These are phyloP conservation scores for Paecilomyces variotii DNA, from an alignment of 2,329 filamentous ascomycete species.

Conservation along the genomic window DNA sequence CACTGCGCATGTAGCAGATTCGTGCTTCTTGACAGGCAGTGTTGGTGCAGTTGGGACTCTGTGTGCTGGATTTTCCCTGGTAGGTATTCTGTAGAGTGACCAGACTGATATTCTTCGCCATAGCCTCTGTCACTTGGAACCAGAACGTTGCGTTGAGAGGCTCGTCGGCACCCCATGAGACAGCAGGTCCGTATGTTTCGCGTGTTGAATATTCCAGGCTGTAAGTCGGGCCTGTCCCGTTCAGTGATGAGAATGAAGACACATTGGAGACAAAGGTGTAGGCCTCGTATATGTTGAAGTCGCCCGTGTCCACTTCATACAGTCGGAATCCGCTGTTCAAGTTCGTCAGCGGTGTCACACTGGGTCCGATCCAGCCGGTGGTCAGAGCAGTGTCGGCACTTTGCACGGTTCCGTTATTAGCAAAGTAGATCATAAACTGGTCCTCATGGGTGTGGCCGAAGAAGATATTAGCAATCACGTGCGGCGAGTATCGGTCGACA, in stretches of 20 bases:
- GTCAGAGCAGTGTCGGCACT: slow-evolving; percentile 37
- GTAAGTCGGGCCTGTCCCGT: slow-evolving; percentile 39
- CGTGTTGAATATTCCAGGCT: slow-evolving; percentile 46
- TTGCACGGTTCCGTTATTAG: slow-evolving; percentile 42
- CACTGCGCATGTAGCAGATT: slow-evolving; percentile 53
- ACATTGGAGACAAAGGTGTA: slow-evolving; percentile 49
- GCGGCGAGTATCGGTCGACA: slow-evolving; percentile 46
- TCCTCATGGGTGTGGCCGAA: slow-evolving; percentile 51
- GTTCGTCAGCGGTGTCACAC: slow-evolving; percentile 47
- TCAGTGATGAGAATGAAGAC: slow-evolving; percentile 33
- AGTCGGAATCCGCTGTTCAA: slow-evolving; percentile 47
- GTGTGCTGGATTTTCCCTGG: slow-evolving; percentile 45
- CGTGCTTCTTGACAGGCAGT: slow-evolving; percentile 46
- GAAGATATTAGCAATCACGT: slow-evolving; percentile 48
- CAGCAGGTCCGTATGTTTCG: slow-evolving; percentile 39
- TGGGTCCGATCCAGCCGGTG: slow-evolving; percentile 46
- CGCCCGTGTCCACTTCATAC: slow-evolving; percentile 48
- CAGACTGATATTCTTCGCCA: slow-evolving; percentile 45
- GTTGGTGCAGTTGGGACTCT: slow-evolving; percentile 46
- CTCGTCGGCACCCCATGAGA: slow-evolving; percentile 39
- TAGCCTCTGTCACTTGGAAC: slow-evolving; percentile 50
- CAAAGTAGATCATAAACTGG: slow-evolving; percentile 47
- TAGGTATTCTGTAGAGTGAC: slow-evolving; percentile 44
- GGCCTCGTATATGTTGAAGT: slow-evolving; percentile 47
- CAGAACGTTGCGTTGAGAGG: slow-evolving; percentile 54